Percentiles rank a stretch among this genome's conserved stretches.
phyloP scores from a whole-genome alignment of 768 basidiomycete genomes.

The Leccinum broughii region DNA sequence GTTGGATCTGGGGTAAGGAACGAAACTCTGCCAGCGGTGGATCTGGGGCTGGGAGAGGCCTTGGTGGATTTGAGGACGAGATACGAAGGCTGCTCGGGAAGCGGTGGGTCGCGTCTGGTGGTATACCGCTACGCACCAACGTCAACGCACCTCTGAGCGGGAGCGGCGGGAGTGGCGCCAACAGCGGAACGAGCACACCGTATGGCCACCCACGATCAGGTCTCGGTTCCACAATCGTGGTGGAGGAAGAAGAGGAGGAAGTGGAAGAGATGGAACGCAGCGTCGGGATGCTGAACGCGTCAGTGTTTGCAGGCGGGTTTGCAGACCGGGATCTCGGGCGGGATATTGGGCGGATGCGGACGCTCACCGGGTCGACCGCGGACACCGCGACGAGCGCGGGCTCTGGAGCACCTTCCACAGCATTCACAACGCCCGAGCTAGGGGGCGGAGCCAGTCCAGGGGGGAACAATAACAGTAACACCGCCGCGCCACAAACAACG shows the following conservation, averaged over 20 bases:
- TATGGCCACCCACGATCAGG: constrained; percentile 55
- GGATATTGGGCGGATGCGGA: constrained; percentile 48
- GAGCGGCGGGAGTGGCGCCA: constrained; percentile 48
- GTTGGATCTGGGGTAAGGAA: constrained; percentile 85
- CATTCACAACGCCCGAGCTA: constrained; percentile 65
- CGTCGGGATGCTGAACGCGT: constrained; percentile 28
- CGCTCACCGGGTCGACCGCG: constrained; percentile 50
- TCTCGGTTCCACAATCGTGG: constrained; percentile 52
- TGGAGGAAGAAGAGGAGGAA: constrained; percentile 80
- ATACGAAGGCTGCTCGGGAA: constrained; percentile 68
- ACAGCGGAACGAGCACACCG: constrained; percentile 70
- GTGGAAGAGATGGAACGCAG: constrained; percentile 55
- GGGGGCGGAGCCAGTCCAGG: constrained; percentile 37
- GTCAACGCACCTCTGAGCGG: constrained; percentile 43
- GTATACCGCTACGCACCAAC: constrained; percentile 58
- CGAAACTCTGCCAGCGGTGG: constrained; percentile 32
- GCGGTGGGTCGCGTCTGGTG: constrained; percentile 71
- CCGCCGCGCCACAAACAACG: constrained; percentile 44
- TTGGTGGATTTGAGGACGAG: constrained; percentile 79
- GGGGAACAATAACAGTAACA: constrained; percentile 28
- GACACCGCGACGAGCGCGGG: constrained; percentile 35
- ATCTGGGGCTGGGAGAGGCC: constrained; percentile 37
- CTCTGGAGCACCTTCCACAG: constrained; percentile 46
- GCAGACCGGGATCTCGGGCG: constrained; percentile 43
- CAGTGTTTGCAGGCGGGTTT: constrained; percentile 37